Evolutionary conservation across 2,329 filamentous ascomycete genomes (phyloP).

Genomic region (Aspergillus glaucus): DNA sequence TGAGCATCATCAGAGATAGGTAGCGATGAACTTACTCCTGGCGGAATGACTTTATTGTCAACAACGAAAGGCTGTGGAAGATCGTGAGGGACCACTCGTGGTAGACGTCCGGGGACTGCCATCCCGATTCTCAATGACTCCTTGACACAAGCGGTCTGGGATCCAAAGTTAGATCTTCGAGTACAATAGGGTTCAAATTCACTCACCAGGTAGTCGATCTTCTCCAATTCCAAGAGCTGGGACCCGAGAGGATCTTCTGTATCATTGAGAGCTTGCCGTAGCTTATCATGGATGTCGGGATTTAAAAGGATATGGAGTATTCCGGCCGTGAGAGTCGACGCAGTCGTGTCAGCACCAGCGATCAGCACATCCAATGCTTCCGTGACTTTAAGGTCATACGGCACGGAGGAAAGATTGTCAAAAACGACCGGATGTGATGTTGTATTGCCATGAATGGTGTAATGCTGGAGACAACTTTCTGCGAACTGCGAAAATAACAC

Average conservation of each 20-base stretch:
- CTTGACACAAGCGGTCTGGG: constrained; percentile 3
- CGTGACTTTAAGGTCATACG: constrained; percentile 1
- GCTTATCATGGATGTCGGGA: not conserved
- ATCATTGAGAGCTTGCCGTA: not conserved
- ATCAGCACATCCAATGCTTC: constrained; percentile 7
- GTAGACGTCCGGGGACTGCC: constrained; percentile 5
- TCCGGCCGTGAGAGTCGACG: constrained; percentile 4
- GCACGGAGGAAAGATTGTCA: constrained; percentile 1
- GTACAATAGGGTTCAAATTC: not conserved
- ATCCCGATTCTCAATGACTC: constrained; percentile 6
- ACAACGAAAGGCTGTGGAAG: not conserved
- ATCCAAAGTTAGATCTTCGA: not conserved
- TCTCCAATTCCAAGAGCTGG: constrained; percentile 1
- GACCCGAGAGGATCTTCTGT: not conserved
- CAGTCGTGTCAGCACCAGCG: constrained; percentile 7
- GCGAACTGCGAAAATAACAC: not conserved
- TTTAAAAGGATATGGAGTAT: constrained; percentile 1
- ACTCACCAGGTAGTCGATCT: constrained; percentile 2
- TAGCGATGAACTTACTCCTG: constrained; percentile 1
- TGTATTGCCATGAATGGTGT: not conserved
- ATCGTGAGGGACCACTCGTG: constrained; percentile 4
- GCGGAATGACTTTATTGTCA: constrained; percentile 3
- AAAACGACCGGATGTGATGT: constrained; percentile 6
- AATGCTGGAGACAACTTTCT: constrained; percentile 2
- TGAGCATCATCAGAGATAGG: not conserved